Conservation (phyloP, 2,329 filamentous ascomycete genomes). For the Neonectria hederae region DNA sequence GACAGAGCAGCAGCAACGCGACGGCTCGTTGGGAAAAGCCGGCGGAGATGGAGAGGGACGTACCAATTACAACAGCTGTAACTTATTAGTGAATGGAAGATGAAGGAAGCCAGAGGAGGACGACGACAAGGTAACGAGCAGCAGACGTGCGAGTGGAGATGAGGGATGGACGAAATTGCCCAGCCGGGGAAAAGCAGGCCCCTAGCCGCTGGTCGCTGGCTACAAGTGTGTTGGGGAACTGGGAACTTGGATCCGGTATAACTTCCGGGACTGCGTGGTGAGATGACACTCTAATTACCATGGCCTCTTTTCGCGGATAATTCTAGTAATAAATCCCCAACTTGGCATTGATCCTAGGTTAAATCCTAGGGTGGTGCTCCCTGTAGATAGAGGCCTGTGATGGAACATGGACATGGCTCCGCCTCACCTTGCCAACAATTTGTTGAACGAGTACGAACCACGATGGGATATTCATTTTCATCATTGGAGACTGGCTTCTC, state of each 20-base stretch:
- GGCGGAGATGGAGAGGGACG: slow-evolving; percentile 9
- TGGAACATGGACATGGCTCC: not conserved
- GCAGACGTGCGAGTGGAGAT: slow-evolving; percentile 36
- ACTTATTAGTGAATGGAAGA: slow-evolving; percentile 18
- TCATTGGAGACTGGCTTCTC: not conserved
- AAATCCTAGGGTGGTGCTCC: not conserved
- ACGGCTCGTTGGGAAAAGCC: slow-evolving; percentile 17
- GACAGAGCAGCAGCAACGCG: slow-evolving; percentile 5
- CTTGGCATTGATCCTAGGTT: not conserved
- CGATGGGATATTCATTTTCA: not conserved
- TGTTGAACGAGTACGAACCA: not conserved
- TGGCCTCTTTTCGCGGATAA: not conserved
- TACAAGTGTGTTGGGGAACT: slow-evolving; percentile 36
- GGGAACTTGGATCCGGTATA: not conserved
- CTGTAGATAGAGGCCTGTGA: not conserved
- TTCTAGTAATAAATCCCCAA: not conserved
- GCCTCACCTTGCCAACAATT: no score
- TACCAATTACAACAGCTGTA: not conserved
- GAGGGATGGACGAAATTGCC: slow-evolving; percentile 38
- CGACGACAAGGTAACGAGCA: slow-evolving; percentile 2
- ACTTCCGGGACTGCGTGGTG: not conserved
- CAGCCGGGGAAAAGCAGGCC: slow-evolving; percentile 33
- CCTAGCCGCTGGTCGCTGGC: slow-evolving; percentile 27
- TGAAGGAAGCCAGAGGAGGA: slow-evolving; percentile 16
- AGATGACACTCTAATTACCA: not conserved